Base-by-base conservation (phyloP, 768 basidiomycete species). In the Butyriboletus loyo region DNA sequence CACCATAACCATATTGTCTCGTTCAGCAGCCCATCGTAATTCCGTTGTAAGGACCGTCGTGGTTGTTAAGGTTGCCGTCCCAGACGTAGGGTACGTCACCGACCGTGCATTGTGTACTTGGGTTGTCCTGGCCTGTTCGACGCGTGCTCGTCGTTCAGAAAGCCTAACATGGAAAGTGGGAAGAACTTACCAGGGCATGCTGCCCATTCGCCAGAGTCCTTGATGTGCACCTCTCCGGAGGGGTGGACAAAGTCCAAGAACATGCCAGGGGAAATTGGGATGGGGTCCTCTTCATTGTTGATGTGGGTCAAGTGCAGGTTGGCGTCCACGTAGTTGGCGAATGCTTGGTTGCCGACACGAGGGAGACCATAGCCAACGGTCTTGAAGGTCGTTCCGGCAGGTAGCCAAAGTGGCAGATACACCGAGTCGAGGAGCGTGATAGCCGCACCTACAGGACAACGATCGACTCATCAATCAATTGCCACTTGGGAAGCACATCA, bases 261-360 rank as follows among this genome's bases (percentile, higher is more conserved):
- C 56, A 37, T 61, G 7, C 63, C 61, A 5, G 73, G 73, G 27
- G 35, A 45, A 46, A 60, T 73, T 2, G 77, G 77, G 17, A 78
- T 56, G 0, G 68, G 64, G 48, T 78, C 77, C 46, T 72, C 50
- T 53, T 65, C 40, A 66, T 86, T 84, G 63, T 79, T 84, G 63
- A 86, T 75, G 53, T 79, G 83, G 4, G 75, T 82, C 41, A 83
- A 58, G 13, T 68, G 54, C 35, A 71, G 41, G 39, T 78, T 66
- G 11, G 73, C 65, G 55, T 84, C 80, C 44, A 84, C 75, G 57
- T 77, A 79, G 57, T 82, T 57, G 1, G 83, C 83, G 53, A 85
- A 86, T 2, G 73, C 81, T 61, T 79, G 75, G 66, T 86, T 85
- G 13, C 85, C 83, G 25, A 72, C 73, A 19, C 73, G 64, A 35